Evolutionary conservation across 1,284 basidiomycete species (phyloP), one percentile per base, ranked within the genome.

Genomic region (Sporisorium scitamineum): DNA sequence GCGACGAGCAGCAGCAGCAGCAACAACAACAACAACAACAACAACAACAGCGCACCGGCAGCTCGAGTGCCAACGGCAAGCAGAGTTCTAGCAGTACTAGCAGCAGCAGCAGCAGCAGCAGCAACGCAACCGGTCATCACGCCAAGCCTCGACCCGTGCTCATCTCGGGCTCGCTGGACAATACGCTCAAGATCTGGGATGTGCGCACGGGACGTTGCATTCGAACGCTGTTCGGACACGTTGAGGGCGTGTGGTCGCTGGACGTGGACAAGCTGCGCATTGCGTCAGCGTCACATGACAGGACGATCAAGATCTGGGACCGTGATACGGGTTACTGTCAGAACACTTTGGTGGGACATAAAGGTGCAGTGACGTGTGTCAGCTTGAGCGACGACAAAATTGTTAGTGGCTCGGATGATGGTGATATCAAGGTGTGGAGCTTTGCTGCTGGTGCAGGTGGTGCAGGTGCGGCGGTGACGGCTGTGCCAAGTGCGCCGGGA

Each of bases 141-240:
- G 34, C 44, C 37, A 66, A 65, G 42, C 51, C 61, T 16, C 76
- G 82, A 0, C 80, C 94, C 3, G 87, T 96, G 16, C 89, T 99
- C 60, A 90, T 97, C 65, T 94, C 94, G 0, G 95, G 95, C 7
- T 93, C 92, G 79, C 88, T 98, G 70, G 96, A 99, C 86, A 98
- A 98, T 84, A 98, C 95, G 16, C 92, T 99, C 87, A 95, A 94
- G 86, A 84, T 96, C 18, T 99, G 97, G 97, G 95, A 98, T 83
- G 91, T 98, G 45, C 93, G 96, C 76, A 91, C 91, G 1, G 94
- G 92, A 27, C 90, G 92, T 78, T 90, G 92, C 51, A 88, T 90
- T 54, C 89, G 90, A 78, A 98, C 97, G 34, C 89, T 97, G 64
- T 99, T 99, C 85, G 97, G 96, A 0, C 95, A 97, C 70, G 86